A percentile compares a stretch with the other conserved stretches of the same genome.
Evolutionary conservation across 305 asterid genomes (phyloP).

Genomic region (Fraxinus dipetala): DNA sequence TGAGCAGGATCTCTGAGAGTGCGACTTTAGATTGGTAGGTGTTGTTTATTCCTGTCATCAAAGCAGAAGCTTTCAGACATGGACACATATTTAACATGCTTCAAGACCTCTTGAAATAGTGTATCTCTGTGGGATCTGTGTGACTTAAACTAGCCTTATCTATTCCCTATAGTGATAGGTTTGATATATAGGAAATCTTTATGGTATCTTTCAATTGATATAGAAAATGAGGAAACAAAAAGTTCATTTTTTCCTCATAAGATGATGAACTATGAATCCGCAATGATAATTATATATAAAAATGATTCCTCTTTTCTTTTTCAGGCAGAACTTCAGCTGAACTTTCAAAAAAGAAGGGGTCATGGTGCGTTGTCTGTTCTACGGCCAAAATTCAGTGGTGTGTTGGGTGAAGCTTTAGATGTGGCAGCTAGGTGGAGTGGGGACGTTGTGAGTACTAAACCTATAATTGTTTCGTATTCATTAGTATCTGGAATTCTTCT

Average conservation of each 20-base stretch:
- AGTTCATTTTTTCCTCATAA: constrained; percentile 12
- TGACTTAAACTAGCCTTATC: constrained; percentile 2
- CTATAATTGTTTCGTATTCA: constrained; percentile 17
- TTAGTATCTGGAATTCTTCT: constrained; percentile 18
- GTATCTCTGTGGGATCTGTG: constrained; percentile 15
- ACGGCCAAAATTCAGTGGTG: constrained; percentile 97
- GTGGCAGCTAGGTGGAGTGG: constrained; percentile 99
- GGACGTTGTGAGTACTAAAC: constrained; percentile 76
- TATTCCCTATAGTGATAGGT: constrained; percentile 4
- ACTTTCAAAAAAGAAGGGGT: constrained; percentile 96
- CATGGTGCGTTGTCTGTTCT: constrained; percentile 89
- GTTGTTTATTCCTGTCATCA: constrained; percentile 17
- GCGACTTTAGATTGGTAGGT: constrained; percentile 4
- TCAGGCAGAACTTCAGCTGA: constrained; percentile 95
- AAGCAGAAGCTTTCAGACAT: not conserved
- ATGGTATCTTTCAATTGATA: constrained; percentile 17
- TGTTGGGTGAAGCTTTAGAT: constrained; percentile 96
- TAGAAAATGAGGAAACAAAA: constrained; percentile 13
- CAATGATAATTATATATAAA: not conserved
- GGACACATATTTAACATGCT: constrained; percentile 17
- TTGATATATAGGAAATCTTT: not conserved
- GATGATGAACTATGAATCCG: constrained; percentile 18
- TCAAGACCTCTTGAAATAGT: constrained; percentile 12
- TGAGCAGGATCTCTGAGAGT: not conserved
- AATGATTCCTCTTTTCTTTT: constrained; percentile 16